Conservation (phyloP, 306 rosid species). For the Prosopis cineraria region DNA sequence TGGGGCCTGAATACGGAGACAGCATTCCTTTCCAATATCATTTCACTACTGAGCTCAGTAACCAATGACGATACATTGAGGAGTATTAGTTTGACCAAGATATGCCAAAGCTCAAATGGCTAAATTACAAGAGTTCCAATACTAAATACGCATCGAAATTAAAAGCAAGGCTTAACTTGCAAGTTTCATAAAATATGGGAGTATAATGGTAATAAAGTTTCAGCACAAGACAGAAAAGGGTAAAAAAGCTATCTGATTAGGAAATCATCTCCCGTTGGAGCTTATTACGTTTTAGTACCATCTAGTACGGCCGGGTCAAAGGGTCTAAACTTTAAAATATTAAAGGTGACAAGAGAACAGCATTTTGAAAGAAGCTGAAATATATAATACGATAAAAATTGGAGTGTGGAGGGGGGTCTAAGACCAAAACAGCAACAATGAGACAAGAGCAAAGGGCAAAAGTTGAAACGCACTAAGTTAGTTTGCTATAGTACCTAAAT, state of each 20-base stretch:
- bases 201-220: slow-evolving; percentile 19
- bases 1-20: neutral
- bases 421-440: slow-evolving; percentile 7
- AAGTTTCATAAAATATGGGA: neutral
- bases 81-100: slow-evolving; percentile 23
- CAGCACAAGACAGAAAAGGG: slow-evolving; percentile 5
- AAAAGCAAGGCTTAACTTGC: neutral
- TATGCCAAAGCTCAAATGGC: slow-evolving; percentile 15
- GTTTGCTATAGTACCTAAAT: slow-evolving; percentile 58
- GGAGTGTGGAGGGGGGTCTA: neutral
- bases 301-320: neutral
- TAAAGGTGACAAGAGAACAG: neutral
- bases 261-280: slow-evolving; percentile 19
- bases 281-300: neutral
- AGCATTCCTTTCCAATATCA: slow-evolving; percentile 12
- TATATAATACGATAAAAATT: slow-evolving; percentile 13
- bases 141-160: slow-evolving; percentile 6
- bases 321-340: neutral
- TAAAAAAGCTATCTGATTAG: neutral
- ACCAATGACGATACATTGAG: neutral
- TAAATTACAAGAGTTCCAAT: slow-evolving; percentile 4
- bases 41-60: neutral
- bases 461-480: slow-evolving; percentile 43
- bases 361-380: neutral
- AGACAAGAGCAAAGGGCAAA: slow-evolving; percentile 30